These are phyloP conservation scores for Gyromitra esculenta DNA, from an alignment of 2,329 filamentous ascomycete genomes.

Conservation along the genomic window DNA sequence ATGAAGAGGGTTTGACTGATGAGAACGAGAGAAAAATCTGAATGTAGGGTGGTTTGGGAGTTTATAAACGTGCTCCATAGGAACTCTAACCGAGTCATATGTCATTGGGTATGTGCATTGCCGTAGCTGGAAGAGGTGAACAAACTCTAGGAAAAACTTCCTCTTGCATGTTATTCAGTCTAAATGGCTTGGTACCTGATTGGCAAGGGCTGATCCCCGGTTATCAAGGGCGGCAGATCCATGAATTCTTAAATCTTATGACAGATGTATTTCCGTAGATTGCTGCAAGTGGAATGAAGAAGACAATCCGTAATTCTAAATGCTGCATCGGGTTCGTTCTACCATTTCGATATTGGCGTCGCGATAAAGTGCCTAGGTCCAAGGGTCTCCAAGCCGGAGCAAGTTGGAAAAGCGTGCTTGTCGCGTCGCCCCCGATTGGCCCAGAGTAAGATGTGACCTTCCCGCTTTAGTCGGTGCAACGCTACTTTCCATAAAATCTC, in stretches of 20 bases:
- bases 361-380: slow-evolving; percentile 28
- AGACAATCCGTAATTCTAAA: slow-evolving; percentile 14
- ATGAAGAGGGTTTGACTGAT: slow-evolving; percentile 29
- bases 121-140: slow-evolving; percentile 5
- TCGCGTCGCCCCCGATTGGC: slow-evolving; percentile 30
- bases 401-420: slow-evolving; percentile 28
- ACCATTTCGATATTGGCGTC: slow-evolving; percentile 10
- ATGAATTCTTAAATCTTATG: background rate
- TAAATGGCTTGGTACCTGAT: slow-evolving; percentile 1
- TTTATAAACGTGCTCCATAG: slow-evolving; percentile 22
- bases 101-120: background rate
- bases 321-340: background rate
- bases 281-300: slow-evolving; percentile 26
- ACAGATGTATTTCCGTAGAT: slow-evolving; percentile 14
- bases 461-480: slow-evolving; percentile 27
- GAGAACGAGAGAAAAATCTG: slow-evolving; percentile 9
- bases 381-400: slow-evolving; percentile 8
- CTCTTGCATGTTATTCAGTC: background rate
- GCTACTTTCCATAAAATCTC: background rate
- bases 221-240: slow-evolving; percentile 6
- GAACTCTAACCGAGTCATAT: slow-evolving; percentile 1
- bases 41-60: slow-evolving; percentile 5
- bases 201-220: background rate
- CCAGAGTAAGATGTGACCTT: slow-evolving; percentile 29
- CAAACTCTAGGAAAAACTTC: background rate